These are phyloP conservation scores for Taiozyma sp. DNA, from an alignment of 1,139 yeast genomes.

Conservation along the genomic window DNA sequence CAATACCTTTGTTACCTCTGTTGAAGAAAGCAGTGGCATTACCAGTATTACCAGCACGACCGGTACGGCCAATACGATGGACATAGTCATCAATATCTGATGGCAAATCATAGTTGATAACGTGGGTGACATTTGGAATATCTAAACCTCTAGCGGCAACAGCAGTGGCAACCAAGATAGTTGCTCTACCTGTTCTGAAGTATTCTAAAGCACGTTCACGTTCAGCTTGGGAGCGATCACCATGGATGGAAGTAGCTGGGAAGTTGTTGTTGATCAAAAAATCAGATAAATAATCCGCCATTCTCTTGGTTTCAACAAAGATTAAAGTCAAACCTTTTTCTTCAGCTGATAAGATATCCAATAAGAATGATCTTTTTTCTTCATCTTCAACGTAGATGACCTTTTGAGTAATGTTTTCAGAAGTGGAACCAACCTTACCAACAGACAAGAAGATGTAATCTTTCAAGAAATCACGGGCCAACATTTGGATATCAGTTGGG, in stretches of 20 bases:
- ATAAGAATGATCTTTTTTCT: constrained; percentile 87
- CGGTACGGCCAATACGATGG: constrained; percentile 99
- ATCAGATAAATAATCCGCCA: constrained; percentile 95
- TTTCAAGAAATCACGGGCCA: constrained; percentile 95
- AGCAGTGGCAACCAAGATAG: constrained; percentile 95
- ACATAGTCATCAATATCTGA: constrained; percentile 97
- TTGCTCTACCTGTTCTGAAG: constrained; percentile 82
- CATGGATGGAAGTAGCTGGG: constrained; percentile 98
- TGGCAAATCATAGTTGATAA: constrained; percentile 95
- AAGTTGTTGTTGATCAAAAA: constrained; percentile 83
- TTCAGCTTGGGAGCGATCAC: constrained; percentile 97
- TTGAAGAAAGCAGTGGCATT: constrained; percentile 97
- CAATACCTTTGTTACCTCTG: constrained; percentile 90
- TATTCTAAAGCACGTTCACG: constrained; percentile 95
- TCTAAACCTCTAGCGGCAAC: constrained; percentile 99
- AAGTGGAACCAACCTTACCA: constrained; percentile 97
- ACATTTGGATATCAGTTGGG: constrained; percentile 96
- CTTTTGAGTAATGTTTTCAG: constrained; percentile 95
- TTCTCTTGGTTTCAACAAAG: constrained; percentile 97
- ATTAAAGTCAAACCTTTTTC: constrained; percentile 74
- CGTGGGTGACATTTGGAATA: constrained; percentile 98
- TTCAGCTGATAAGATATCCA: constrained; percentile 82
- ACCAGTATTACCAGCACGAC: constrained; percentile 99
- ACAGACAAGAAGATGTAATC: constrained; percentile 94
- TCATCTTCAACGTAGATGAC: constrained; percentile 90